Evolutionary conservation across 305 asterid species (phyloP), one percentile per base, ranked within the genome.

Genomic region (Ilex paraguariensis): DNA sequence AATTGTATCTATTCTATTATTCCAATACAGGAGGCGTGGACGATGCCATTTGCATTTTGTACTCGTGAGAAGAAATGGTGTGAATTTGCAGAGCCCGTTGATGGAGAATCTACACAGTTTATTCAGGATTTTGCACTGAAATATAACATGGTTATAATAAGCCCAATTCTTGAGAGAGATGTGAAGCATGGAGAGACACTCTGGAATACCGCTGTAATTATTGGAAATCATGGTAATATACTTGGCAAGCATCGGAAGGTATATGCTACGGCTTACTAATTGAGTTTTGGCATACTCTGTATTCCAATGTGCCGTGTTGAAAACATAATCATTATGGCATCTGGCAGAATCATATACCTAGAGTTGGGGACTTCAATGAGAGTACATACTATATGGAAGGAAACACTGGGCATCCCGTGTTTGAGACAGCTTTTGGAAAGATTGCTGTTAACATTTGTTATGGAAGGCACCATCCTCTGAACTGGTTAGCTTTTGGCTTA

Each of bases 301-400:
- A 44, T 48, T 32, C 42, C 63, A 54, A 54, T 64, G 4, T 48
- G 21, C 17, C 30, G 14, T 46, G 51, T 13, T 16, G 33, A 48
- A 64, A 51, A 60, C 62, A 53, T 12, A 67, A 40, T 53, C 59
- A 31, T 13, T 21, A 45, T 54, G 63, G 36, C 49, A 54, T 76
- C 60, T 76, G 56, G 74, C 89, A 91, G 98, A 91, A 91, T 76
- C 98, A 91, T 66, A 91, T 91, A 70, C 98, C 98, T 57, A 79
- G 98, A 82, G 97, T 91, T 31, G 98, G 98, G 73, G 98, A 91
- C 74, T 91, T 91, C 69, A 91, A 91, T 10, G 98, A 91, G 75
- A 91, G 98, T 63, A 88, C 98, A 0, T 91, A 91, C 61, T 88
- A 91, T 71, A 88, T 91, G 98, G 98, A 91, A 81, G 98, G 98